phyloP scores from a whole-genome alignment of 441 rosid species.

The Euphorbia celastroides region DNA sequence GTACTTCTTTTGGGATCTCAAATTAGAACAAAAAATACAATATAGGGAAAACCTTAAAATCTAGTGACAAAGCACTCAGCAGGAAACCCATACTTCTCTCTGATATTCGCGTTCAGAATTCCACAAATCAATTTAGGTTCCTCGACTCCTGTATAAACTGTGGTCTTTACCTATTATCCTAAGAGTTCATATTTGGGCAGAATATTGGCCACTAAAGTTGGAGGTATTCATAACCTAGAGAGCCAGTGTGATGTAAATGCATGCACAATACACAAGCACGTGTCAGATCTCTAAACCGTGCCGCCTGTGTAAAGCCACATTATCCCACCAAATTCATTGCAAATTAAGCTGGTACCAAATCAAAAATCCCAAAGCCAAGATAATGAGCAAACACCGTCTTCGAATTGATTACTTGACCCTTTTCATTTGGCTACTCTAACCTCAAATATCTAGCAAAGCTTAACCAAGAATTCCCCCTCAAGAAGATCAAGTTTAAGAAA shows the following conservation, averaged over 20 bases:
- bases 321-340: background rate
- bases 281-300: background rate
- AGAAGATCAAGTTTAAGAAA: background rate
- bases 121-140: too few relatives aligned
- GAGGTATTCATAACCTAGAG: background rate
- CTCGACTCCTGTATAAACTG: background rate
- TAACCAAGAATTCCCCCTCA: background rate
- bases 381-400: background rate
- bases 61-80: background rate
- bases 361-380: background rate
- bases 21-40: background rate
- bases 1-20: background rate
- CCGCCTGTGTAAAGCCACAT: background rate
- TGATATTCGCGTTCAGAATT: too few relatives aligned
- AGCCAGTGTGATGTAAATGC: background rate
- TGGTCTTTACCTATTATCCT: background rate
- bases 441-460: background rate
- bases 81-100: too few relatives aligned
- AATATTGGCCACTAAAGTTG: background rate
- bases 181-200: background rate
- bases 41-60: background rate
- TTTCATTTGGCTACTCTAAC: conserved; percentile 8
- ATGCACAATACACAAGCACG: background rate
- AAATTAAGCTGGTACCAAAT: background rate
- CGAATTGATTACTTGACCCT: background rate